Evolutionary conservation across 2,329 filamentous ascomycete species (phyloP).

Genomic region (Ascochyta lentis): DNA sequence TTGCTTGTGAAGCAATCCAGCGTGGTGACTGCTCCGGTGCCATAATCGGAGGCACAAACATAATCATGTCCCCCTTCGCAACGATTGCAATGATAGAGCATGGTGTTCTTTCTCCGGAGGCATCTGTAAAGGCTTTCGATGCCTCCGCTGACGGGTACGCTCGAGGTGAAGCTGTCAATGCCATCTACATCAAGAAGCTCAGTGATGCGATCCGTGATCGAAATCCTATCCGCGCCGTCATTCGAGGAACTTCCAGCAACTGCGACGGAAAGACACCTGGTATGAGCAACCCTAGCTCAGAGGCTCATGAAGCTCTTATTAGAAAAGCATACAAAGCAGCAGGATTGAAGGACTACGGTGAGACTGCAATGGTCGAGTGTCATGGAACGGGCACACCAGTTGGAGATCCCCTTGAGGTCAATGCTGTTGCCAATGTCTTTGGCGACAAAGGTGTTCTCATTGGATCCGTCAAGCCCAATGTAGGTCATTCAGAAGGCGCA

Average conservation of each 20-base stretch:
- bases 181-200: slow-evolving; percentile 63
- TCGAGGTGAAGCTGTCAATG: slow-evolving; percentile 42
- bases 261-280: slow-evolving; percentile 61
- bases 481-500: no score
- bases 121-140: slow-evolving; percentile 23
- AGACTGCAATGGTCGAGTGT: no score
- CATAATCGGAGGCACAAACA: slow-evolving; percentile 22
- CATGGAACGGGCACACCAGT: no score
- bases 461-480: no score
- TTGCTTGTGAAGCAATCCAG: slow-evolving; percentile 22
- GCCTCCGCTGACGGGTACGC: slow-evolving; percentile 29
- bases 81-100: background rate
- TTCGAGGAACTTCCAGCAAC: slow-evolving; percentile 47
- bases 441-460: no score
- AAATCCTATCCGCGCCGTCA: slow-evolving; percentile 56
- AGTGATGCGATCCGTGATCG: slow-evolving; percentile 62
- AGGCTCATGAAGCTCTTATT: no score
- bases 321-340: no score
- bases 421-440: no score
- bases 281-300: no score
- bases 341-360: no score
- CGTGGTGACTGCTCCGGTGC: slow-evolving; percentile 22
- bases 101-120: slow-evolving; percentile 18
- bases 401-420: no score
- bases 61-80: slow-evolving; percentile 18